A percentile compares a stretch with the other conserved stretches of the same genome.
phyloP scores from a whole-genome alignment of 2,329 filamentous ascomycete genomes.

The Westerdykella sp. region DNA sequence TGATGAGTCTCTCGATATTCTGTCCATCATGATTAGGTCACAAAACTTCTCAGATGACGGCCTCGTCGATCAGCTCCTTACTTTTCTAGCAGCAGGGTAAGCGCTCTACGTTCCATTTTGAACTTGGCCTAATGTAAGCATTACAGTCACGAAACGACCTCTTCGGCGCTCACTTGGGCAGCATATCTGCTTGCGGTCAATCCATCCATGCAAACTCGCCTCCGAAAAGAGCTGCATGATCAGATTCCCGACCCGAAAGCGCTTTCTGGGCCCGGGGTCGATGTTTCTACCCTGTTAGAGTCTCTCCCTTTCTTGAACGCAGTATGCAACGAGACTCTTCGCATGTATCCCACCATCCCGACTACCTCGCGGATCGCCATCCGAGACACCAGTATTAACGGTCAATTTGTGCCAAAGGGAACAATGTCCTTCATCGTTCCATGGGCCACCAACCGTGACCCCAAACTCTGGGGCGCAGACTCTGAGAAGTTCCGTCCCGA shows the following conservation, averaged over 20 bases:
- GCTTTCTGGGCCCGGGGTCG: constrained; percentile 11
- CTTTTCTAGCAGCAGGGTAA: constrained; percentile 51
- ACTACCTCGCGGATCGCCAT: constrained; percentile 26
- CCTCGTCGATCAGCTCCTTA: constrained; percentile 52
- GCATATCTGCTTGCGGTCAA: constrained; percentile 62
- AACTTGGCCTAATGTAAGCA: constrained; percentile 2
- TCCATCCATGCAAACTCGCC: constrained; percentile 57
- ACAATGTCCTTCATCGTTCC: constrained; percentile 37
- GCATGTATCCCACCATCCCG: constrained; percentile 37
- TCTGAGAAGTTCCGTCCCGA: constrained; percentile 41
- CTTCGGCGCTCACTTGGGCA: constrained; percentile 69
- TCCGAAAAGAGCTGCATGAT: constrained; percentile 62
- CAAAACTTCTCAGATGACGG: constrained; percentile 48
- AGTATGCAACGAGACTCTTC: constrained; percentile 41
- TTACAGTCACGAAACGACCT: constrained; percentile 65
- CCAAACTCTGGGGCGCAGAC: constrained; percentile 39
- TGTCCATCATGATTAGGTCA: constrained; percentile 47
- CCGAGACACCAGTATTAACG: constrained; percentile 28
- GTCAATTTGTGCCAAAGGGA: constrained; percentile 35
- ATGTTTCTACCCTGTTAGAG: constrained; percentile 38
- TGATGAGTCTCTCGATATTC: constrained; percentile 36
- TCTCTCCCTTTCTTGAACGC: constrained; percentile 42
- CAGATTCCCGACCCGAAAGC: constrained; percentile 47
- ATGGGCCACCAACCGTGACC: constrained; percentile 40
- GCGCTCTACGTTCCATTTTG: constrained; percentile 8